Conservation (phyloP, 192 early-diverging fungal genomes). For the Backusella macrospora region DNA sequence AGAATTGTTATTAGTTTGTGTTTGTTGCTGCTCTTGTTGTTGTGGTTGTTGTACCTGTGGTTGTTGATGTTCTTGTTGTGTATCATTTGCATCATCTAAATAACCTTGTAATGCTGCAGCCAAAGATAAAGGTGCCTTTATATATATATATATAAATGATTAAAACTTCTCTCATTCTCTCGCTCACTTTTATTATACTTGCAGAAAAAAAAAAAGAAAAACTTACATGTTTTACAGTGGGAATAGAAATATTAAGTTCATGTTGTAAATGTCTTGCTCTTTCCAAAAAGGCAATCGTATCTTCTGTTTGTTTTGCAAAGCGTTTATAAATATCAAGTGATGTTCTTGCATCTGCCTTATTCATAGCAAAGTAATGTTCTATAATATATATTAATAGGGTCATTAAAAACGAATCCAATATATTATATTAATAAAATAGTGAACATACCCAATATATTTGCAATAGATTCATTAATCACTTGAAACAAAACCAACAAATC, state of each 20-base stretch:
- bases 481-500: conserved; percentile 79
- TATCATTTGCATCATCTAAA: conserved; percentile 28
- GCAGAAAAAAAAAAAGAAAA: no score
- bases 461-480: conserved; percentile 79
- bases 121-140: conserved; percentile 38
- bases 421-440: background rate
- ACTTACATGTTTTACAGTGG: conserved; percentile 75
- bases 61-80: background rate
- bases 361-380: conserved; percentile 81
- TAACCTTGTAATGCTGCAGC: conserved; percentile 40
- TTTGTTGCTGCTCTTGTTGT: conserved; percentile 3
- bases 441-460: conserved; percentile 68
- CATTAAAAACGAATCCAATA: background rate
- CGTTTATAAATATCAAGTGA: conserved; percentile 76
- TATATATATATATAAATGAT: background rate
- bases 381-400: no score
- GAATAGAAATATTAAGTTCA: conserved; percentile 70
- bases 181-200: background rate
- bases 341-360: conserved; percentile 62
- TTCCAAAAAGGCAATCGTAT: conserved; percentile 69
- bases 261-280: conserved; percentile 63
- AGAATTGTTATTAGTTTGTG: background rate
- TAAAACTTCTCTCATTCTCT: background rate
- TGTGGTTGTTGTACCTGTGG: no score
- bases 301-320: conserved; percentile 76